Evolutionary conservation across 148 eudicot genomes (phyloP).

Genomic region (Salicornia ramosissima): DNA sequence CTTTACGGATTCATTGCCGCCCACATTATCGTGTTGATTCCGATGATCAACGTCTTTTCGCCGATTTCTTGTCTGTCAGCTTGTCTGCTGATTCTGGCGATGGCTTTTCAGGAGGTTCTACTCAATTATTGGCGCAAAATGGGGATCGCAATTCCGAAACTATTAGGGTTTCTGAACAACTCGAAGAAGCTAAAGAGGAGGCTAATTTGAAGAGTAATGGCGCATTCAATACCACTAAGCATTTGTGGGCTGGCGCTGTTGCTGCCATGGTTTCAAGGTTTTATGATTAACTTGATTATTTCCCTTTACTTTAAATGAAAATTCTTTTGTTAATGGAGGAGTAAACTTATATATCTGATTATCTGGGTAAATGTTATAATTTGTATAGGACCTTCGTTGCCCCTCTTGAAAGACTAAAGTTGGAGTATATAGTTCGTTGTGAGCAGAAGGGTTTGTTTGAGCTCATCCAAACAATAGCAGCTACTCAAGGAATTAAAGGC

Average conservation of each 20-base stretch:
- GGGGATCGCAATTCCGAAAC: constrained; percentile 33
- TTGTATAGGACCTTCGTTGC: constrained; percentile 86
- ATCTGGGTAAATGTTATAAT: constrained; percentile 7
- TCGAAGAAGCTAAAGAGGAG: constrained; percentile 24
- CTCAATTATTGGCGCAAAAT: constrained; percentile 34
- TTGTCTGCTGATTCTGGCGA: constrained; percentile 37
- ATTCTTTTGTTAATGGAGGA: neutral
- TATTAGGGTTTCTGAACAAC: constrained; percentile 26
- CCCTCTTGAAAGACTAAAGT: constrained; percentile 93
- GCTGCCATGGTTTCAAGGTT: constrained; percentile 95
- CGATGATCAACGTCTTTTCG: constrained; percentile 21
- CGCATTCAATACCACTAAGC: constrained; percentile 80
- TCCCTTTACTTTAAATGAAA: neutral
- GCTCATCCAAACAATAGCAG: constrained; percentile 63
- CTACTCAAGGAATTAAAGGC: constrained; percentile 83
- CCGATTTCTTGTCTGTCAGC: constrained; percentile 57
- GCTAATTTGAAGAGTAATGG: constrained; percentile 27
- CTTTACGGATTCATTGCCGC: constrained; percentile 10
- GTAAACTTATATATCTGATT: constrained; percentile 2
- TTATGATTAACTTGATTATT: neutral
- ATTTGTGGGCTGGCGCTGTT: constrained; percentile 97
- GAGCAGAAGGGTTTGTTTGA: constrained; percentile 73
- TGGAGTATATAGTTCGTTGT: constrained; percentile 93
- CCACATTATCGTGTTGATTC: constrained; percentile 14
- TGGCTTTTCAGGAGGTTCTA: constrained; percentile 30